phyloP scores from a whole-genome alignment of 495 filamentous ascomycete genomes.

The Neurospora africana region DNA sequence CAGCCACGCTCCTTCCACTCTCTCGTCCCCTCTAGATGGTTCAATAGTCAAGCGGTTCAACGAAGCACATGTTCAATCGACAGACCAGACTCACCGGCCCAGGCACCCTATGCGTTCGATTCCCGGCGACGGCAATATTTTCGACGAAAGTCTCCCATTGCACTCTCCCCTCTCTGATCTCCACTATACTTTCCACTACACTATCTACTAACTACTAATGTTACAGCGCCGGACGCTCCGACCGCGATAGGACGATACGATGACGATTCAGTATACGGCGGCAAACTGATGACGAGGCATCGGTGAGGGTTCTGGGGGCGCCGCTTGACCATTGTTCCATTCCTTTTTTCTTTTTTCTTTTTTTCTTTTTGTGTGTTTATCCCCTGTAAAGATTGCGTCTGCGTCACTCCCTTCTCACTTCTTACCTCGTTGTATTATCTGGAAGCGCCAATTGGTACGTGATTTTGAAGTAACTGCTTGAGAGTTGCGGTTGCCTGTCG shows the following conservation, averaged over 20 bases:
- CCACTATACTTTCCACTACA: background rate
- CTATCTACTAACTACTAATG: background rate
- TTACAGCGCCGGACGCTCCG: background rate
- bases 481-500: background rate
- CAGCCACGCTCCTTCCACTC: background rate
- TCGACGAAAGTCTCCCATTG: background rate
- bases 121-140: background rate
- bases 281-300: background rate
- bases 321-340: background rate
- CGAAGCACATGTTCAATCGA: background rate
- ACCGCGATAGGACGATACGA: background rate
- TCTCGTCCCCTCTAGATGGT: background rate
- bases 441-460: background rate
- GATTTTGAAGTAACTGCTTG: background rate
- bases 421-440: background rate
- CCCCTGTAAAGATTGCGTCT: background rate
- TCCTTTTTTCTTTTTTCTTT: background rate
- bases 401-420: background rate
- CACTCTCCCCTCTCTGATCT: background rate
- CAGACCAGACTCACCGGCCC: background rate
- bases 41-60: background rate
- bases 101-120: background rate
- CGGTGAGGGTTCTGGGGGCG: background rate
- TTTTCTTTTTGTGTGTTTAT: background rate
- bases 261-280: background rate